These are phyloP conservation scores for Nannizzia gypsea DNA, from an alignment of 2,329 filamentous ascomycete genomes.

Conservation along the genomic window DNA sequence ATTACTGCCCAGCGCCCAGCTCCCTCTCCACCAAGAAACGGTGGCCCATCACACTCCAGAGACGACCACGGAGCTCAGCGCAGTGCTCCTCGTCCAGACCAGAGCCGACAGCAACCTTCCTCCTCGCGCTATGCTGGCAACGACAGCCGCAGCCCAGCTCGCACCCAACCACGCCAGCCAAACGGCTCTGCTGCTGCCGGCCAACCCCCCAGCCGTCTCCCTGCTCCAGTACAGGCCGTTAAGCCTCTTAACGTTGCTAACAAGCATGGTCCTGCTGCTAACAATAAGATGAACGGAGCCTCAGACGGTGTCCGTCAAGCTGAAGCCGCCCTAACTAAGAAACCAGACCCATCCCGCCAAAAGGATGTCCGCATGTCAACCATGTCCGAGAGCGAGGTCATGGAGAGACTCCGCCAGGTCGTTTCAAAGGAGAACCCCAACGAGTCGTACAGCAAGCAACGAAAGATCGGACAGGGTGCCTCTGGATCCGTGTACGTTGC, in stretches of 20 bases:
- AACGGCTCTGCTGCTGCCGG: constrained; percentile 36
- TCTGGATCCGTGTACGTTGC: constrained; percentile 97
- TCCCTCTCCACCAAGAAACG: constrained; percentile 51
- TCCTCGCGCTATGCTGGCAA: constrained; percentile 19
- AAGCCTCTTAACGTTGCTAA: constrained; percentile 69
- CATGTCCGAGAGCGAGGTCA: constrained; percentile 94
- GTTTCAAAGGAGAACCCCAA: constrained; percentile 93
- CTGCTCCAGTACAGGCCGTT: constrained; percentile 46
- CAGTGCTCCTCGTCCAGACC: constrained; percentile 24
- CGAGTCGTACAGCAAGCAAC: constrained; percentile 95
- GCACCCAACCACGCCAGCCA: constrained; percentile 30
- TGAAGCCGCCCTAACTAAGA: constrained; percentile 76
- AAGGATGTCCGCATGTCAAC: constrained; percentile 97
- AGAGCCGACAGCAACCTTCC: constrained; percentile 25
- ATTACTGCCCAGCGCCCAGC: constrained; percentile 67
- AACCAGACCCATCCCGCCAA: constrained; percentile 58
- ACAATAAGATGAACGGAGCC: constrained; percentile 27
- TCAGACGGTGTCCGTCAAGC: constrained; percentile 72
- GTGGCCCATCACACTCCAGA: constrained; percentile 3
- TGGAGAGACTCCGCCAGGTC: constrained; percentile 86
- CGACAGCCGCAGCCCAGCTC: constrained; percentile 24
- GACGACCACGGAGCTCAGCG: constrained; percentile 27
- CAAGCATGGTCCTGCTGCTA: constrained; percentile 44
- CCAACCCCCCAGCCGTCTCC: constrained; percentile 47
- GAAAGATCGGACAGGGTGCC: constrained; percentile 97